Evolutionary conservation across 2,329 filamentous ascomycete genomes (phyloP).

Genomic region (Emericellopsis cladophorae): DNA sequence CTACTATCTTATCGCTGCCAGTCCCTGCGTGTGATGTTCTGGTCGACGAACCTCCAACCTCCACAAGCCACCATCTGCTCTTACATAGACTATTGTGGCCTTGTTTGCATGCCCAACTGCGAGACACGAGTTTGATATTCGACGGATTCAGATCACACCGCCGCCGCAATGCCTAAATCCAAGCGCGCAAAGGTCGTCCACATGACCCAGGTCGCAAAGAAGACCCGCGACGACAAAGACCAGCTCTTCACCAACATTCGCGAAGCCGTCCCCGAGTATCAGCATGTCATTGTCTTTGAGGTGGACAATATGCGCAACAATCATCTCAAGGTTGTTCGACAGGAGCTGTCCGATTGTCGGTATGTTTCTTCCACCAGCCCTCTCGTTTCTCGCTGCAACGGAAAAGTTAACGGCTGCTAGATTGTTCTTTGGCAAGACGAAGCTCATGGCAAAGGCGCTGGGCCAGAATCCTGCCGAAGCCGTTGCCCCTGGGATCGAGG

Average conservation of each 20-base stretch:
- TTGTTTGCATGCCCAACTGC: neutral
- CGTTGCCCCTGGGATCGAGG: slow-evolving; percentile 64
- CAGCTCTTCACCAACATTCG: slow-evolving; percentile 82
- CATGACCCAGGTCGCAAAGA: slow-evolving; percentile 85
- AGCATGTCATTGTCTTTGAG: slow-evolving; percentile 85
- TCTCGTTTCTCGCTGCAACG: neutral
- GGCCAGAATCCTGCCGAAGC: slow-evolving; percentile 68
- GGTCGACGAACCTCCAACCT: too few relatives aligned
- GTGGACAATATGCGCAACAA: slow-evolving; percentile 98
- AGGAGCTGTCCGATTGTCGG: slow-evolving; percentile 75
- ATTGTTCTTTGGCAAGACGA: slow-evolving; percentile 98
- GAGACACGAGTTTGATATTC: slow-evolving; percentile 1
- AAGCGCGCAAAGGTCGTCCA: slow-evolving; percentile 85
- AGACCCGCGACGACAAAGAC: slow-evolving; percentile 82
- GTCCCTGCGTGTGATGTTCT: too few relatives aligned
- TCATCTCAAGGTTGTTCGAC: slow-evolving; percentile 81
- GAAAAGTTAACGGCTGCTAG: slow-evolving; percentile 26
- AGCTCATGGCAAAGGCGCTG: slow-evolving; percentile 94
- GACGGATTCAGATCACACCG: neutral
- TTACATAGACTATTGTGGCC: neutral
- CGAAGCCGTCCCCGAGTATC: slow-evolving; percentile 71
- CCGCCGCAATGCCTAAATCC: slow-evolving; percentile 75
- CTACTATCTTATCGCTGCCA: too few relatives aligned
- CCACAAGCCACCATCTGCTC: neutral
- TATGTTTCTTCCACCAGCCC: slow-evolving; percentile 24